Percentiles rank a stretch among this genome's conserved stretches.
These are phyloP conservation scores for Oidiodendron maius DNA, from an alignment of 495 filamentous ascomycete species.

Conservation along the genomic window DNA sequence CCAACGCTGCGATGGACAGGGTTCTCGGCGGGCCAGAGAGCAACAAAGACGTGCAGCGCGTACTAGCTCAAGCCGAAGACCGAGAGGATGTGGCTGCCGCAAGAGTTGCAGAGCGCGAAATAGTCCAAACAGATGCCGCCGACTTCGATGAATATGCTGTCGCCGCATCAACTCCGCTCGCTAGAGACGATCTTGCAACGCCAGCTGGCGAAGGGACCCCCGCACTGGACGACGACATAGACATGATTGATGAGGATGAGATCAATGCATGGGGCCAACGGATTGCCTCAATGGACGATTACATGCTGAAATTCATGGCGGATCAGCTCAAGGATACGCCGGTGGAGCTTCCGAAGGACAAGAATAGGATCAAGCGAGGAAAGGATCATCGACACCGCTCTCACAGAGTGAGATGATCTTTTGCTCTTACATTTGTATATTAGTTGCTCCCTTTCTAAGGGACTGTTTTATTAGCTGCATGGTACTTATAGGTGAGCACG, in stretches of 20 bases:
- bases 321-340: constrained; percentile 72
- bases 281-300: constrained; percentile 70
- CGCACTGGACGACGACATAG: constrained; percentile 29
- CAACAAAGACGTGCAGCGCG: constrained; percentile 43
- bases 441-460: constrained; percentile 5
- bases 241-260: constrained; percentile 38
- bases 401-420: constrained; percentile 18
- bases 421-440: constrained; percentile 13
- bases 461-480: neutral
- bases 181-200: constrained; percentile 20
- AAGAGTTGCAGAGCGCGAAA: constrained; percentile 79
- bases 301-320: constrained; percentile 74
- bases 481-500: neutral
- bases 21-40: constrained; percentile 60
- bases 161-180: constrained; percentile 34
- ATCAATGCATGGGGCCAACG: constrained; percentile 47
- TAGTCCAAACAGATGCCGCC: constrained; percentile 76
- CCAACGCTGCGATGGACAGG: constrained; percentile 78
- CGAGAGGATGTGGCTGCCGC: constrained; percentile 86
- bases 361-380: constrained; percentile 73
- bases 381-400: constrained; percentile 45
- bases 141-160: constrained; percentile 79
- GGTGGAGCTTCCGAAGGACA: constrained; percentile 72
- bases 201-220: constrained; percentile 9
- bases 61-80: constrained; percentile 86